Evolutionary conservation across 306 rosid genomes (phyloP).

Genomic region (Vigna mungo): DNA sequence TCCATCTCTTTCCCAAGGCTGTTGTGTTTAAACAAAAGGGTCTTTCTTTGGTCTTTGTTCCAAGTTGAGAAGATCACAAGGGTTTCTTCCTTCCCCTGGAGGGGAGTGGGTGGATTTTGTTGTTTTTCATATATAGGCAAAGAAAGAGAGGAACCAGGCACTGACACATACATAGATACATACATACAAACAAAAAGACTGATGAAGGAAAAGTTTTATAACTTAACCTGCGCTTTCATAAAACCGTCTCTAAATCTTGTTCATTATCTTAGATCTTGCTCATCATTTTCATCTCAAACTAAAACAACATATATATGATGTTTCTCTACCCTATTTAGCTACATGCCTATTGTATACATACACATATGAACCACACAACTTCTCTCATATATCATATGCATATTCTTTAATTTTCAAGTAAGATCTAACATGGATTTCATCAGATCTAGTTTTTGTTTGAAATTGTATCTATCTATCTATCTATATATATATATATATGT

Average conservation of each 20-base stretch:
- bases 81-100: not conserved
- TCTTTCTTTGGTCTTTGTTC: not conserved
- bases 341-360: not conserved
- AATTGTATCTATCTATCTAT: no score
- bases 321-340: constrained; percentile 32
- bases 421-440: constrained; percentile 1
- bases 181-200: not conserved
- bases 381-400: constrained; percentile 1
- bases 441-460: constrained; percentile 24
- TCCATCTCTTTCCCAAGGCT: not conserved
- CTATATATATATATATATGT: no score
- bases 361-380: not conserved
- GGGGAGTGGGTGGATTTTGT: constrained; percentile 2
- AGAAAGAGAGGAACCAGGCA: constrained; percentile 10
- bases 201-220: not conserved
- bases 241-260: constrained; percentile 30
- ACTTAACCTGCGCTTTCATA: not conserved
- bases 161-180: not conserved
- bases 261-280: constrained; percentile 31
- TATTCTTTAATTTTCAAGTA: not conserved
- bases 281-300: constrained; percentile 13
- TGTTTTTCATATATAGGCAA: constrained; percentile 7
- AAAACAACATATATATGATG: not conserved
- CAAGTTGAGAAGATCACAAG: constrained; percentile 12
- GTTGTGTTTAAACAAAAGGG: constrained; percentile 12